phyloP scores from a whole-genome alignment of 169 alveolate genomes.

The Plasmodium cynomolgi region DNA sequence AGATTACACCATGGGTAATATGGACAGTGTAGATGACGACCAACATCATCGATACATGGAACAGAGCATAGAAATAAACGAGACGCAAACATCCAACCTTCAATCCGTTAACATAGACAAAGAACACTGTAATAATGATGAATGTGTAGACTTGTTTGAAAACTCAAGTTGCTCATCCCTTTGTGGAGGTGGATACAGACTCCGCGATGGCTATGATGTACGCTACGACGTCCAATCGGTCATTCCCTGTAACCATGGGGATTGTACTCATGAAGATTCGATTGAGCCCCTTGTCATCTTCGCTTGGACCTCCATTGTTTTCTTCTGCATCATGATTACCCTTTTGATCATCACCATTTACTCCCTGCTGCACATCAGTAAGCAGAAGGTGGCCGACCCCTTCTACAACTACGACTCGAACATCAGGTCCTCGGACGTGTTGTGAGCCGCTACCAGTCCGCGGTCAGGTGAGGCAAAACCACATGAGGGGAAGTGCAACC shows the following conservation, averaged over 20 bases:
- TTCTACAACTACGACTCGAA: constrained; percentile 36
- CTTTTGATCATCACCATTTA: constrained; percentile 27
- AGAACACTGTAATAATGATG: constrained; percentile 42
- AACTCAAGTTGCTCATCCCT: constrained; percentile 46
- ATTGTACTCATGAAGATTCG: constrained; percentile 33
- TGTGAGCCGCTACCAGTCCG: neutral
- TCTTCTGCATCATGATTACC: constrained; percentile 38
- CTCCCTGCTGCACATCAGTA: neutral
- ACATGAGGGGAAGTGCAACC: neutral
- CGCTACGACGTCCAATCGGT: constrained; percentile 7
- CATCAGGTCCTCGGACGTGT: neutral
- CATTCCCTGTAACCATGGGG: constrained; percentile 63
- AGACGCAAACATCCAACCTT: neutral
- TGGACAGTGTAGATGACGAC: neutral
- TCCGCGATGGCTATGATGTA: constrained; percentile 16
- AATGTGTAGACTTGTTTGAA: constrained; percentile 21
- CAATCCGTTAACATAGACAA: constrained; percentile 1
- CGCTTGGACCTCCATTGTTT: constrained; percentile 44
- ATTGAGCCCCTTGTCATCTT: constrained; percentile 43
- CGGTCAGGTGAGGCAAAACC: neutral
- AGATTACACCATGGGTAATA: neutral
- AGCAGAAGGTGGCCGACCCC: constrained; percentile 19
- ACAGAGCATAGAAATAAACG: constrained; percentile 17
- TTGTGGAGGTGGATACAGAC: constrained; percentile 47
- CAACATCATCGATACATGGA: neutral